Percentiles rank a stretch among this genome's conserved stretches.
phyloP scores from a whole-genome alignment of 2,329 filamentous ascomycete species.

The Neofusicoccum umdonicola region DNA sequence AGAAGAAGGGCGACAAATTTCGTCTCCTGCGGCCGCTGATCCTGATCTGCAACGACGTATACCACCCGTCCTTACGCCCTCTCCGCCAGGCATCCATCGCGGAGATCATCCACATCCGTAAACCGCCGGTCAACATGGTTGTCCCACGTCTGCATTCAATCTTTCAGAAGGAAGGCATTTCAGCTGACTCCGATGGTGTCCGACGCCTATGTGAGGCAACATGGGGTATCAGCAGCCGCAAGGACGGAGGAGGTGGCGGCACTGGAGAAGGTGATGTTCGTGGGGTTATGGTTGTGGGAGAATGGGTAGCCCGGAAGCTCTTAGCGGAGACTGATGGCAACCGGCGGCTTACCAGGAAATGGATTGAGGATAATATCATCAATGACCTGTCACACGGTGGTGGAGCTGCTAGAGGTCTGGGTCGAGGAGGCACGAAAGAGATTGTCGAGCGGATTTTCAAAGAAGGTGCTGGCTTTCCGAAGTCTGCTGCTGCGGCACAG shows the following conservation, averaged over 20 bases:
- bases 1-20: constrained; percentile 82
- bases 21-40: constrained; percentile 83
- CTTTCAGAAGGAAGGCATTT: constrained; percentile 85
- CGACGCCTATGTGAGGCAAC: constrained; percentile 79
- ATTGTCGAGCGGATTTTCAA: constrained; percentile 76
- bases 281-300: constrained; percentile 80
- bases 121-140: constrained; percentile 82
- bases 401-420: constrained; percentile 68
- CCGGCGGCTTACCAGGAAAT: constrained; percentile 65
- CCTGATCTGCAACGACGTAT: constrained; percentile 95
- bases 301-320: constrained; percentile 78
- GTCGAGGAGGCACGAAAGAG: constrained; percentile 69
- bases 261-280: constrained; percentile 73
- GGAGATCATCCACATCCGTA: constrained; percentile 88
- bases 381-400: constrained; percentile 68
- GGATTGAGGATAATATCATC: constrained; percentile 72
- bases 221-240: constrained; percentile 74
- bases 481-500: constrained; percentile 46
- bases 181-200: constrained; percentile 84
- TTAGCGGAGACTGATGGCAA: constrained; percentile 43
- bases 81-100: constrained; percentile 81
- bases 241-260: constrained; percentile 57
- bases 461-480: constrained; percentile 75
- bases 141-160: constrained; percentile 76
- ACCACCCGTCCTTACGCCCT: constrained; percentile 82